Base-by-base conservation (phyloP, 192 early-diverging fungal genomes). In the Coemansia sp. region DNA sequence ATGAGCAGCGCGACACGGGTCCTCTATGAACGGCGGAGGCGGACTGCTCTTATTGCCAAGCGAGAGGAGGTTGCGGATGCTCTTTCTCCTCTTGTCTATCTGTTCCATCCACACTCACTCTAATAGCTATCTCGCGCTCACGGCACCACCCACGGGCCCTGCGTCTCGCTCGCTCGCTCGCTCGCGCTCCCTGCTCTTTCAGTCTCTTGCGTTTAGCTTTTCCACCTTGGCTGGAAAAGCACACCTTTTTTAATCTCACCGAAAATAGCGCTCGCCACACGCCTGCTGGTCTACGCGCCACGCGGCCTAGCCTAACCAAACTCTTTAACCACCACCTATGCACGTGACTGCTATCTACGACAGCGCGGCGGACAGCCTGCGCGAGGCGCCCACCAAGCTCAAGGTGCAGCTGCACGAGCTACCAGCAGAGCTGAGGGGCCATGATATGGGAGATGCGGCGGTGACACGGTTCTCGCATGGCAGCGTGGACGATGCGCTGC, bases 401-500 rank as follows among this genome's bases (percentile, higher is more conserved):
- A 58, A 58, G 55, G 55, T 27, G 39, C 68, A 55, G 70, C 67
- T 58, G 55, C 57, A 37, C 61, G 70, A 68, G 45, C 29, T 58
- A 61, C 53, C 68, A 14, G 25, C 74, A 42, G 76, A 66, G 65
- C 68, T 70, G 62, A 72, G 61, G 67, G 34, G 58, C 46, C 31
- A 64, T 31, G 4, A 23, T 29, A 38, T 57, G 15, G 32, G 48
- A 3, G 69, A 68, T 19, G 50, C 64, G 31, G 14, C 57, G 12
- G 39, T 57, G 36, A 58, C 76, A 23, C 68, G 59, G 27, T 39
- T 70, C 34, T 66, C 53, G 34, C 38, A 8, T 29, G 67, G 70
- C 67, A 74, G 69, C 75, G 63, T 81, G 53, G 41, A 39, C 34
- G 67, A 73, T 23, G 70, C 79, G 48, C 64, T 78, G 58, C 68